phyloP scores from a whole-genome alignment of 2,329 filamentous ascomycete genomes.

The Fonsecaea erecta region DNA sequence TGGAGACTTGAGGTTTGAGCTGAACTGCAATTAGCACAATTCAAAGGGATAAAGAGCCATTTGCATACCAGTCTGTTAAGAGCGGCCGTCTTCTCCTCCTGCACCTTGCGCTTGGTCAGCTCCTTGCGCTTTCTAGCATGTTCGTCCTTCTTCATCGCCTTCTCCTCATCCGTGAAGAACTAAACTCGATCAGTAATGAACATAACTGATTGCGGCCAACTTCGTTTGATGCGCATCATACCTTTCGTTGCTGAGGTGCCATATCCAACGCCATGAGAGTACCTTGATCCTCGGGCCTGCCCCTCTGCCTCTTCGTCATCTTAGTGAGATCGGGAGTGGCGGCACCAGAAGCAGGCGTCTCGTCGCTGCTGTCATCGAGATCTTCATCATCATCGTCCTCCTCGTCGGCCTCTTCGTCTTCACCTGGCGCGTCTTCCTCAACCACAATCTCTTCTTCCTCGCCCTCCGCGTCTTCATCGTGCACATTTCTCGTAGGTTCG shows the following conservation, averaged over 20 bases:
- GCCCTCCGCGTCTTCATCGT: constrained; percentile 54
- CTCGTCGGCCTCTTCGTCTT: constrained; percentile 46
- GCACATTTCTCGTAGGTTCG: constrained; percentile 41
- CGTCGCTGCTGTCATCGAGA: constrained; percentile 50
- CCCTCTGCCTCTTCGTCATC: constrained; percentile 71
- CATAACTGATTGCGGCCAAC: constrained; percentile 17
- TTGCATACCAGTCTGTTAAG: constrained; percentile 36
- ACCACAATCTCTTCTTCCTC: constrained; percentile 47
- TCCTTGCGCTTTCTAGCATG: constrained; percentile 76
- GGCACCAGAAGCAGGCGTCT: constrained; percentile 53
- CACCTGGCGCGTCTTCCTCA: constrained; percentile 53
- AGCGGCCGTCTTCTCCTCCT: constrained; percentile 70
- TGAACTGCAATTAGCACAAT: constrained; percentile 25
- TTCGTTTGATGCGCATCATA: constrained; percentile 17
- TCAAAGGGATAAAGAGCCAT: background rate
- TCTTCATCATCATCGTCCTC: constrained; percentile 50
- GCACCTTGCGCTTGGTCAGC: constrained; percentile 75
- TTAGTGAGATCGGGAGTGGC: constrained; percentile 68
- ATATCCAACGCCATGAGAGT: constrained; percentile 61
- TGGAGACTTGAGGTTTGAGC: constrained; percentile 69
- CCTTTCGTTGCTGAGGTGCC: constrained; percentile 41
- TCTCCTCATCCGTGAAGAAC: constrained; percentile 72
- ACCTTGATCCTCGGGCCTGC: constrained; percentile 60
- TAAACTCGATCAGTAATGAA: constrained; percentile 71
- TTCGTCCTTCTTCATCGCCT: constrained; percentile 72